Evolutionary conservation across 2,329 filamentous ascomycete genomes (phyloP).

Genomic region (Aureobasidium musti): DNA sequence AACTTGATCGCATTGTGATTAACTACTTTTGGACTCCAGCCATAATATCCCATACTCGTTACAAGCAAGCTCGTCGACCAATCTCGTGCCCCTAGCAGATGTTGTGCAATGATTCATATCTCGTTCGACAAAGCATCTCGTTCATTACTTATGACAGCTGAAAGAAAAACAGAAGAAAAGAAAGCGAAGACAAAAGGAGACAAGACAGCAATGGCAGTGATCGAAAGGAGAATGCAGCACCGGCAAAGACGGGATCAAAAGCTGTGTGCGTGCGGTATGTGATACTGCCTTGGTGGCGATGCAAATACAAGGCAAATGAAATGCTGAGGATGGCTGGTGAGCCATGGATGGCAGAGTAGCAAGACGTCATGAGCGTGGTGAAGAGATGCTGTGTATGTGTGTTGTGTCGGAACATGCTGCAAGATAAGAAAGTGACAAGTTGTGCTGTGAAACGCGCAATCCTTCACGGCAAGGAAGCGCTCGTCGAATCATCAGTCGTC

Average conservation of each 20-base stretch:
- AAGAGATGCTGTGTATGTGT: constrained; percentile 26
- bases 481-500: constrained; percentile 20
- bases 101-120: constrained; percentile 26
- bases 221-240: neutral
- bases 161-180: constrained; percentile 20
- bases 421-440: constrained; percentile 21
- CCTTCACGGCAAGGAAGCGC: neutral
- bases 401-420: constrained; percentile 16
- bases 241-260: neutral
- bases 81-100: constrained; percentile 19
- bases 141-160: constrained; percentile 24
- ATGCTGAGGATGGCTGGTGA: constrained; percentile 7
- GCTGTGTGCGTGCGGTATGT: constrained; percentile 19
- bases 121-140: constrained; percentile 22
- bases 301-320: constrained; percentile 11
- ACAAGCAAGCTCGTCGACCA: constrained; percentile 17
- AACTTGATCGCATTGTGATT: constrained; percentile 20
- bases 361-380: constrained; percentile 14
- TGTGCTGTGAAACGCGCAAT: constrained; percentile 11
- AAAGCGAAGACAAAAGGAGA: constrained; percentile 11
- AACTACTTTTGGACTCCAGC: constrained; percentile 27
- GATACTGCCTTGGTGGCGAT: constrained; percentile 6
- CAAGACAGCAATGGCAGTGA: constrained; percentile 26
- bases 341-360: constrained; percentile 12
- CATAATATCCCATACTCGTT: constrained; percentile 25